Conservation (phyloP, 805 yeast species). For the Nakazawaea wickerhamii region DNA sequence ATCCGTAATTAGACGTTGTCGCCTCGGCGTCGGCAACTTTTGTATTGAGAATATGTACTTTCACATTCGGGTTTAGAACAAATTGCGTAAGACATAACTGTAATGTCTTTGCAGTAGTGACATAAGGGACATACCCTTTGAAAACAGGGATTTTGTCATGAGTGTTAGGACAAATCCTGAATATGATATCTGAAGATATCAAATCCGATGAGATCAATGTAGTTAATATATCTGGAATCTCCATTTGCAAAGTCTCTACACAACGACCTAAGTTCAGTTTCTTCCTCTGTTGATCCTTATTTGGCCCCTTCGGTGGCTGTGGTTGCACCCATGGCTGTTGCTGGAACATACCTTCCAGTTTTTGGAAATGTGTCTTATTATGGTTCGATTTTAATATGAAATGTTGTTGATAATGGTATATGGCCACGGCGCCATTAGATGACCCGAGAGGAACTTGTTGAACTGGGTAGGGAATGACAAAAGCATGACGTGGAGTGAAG, state of each 20-base stretch:
- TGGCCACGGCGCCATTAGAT: too few relatives aligned
- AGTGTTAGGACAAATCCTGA: slow-evolving; percentile 54
- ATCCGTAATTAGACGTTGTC: slow-evolving; percentile 6
- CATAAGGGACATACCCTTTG: slow-evolving; percentile 50
- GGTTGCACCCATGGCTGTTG: neutral
- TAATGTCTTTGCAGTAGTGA: slow-evolving; percentile 50
- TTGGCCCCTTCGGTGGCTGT: slow-evolving; percentile 1
- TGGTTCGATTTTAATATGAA: too few relatives aligned
- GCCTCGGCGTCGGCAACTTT: slow-evolving; percentile 24
- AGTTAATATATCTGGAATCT: slow-evolving; percentile 47
- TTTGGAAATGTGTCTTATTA: too few relatives aligned
- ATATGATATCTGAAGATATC: slow-evolving; percentile 40
- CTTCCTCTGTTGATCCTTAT: slow-evolving; percentile 22
- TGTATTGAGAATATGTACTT: slow-evolving; percentile 46
- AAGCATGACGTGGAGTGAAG: neutral
- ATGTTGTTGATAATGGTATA: too few relatives aligned
- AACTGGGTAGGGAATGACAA: neutral
- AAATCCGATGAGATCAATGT: slow-evolving; percentile 37
- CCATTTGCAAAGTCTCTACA: slow-evolving; percentile 39
- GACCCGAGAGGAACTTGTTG: too few relatives aligned
- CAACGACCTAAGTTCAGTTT: slow-evolving; percentile 52
- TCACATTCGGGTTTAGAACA: slow-evolving; percentile 46
- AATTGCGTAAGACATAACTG: slow-evolving; percentile 50
- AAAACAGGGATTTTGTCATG: slow-evolving; percentile 50
- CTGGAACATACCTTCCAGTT: too few relatives aligned